Conservation (phyloP, 371 early-diverging fungal genomes). For the Mortierella sp. region DNA sequence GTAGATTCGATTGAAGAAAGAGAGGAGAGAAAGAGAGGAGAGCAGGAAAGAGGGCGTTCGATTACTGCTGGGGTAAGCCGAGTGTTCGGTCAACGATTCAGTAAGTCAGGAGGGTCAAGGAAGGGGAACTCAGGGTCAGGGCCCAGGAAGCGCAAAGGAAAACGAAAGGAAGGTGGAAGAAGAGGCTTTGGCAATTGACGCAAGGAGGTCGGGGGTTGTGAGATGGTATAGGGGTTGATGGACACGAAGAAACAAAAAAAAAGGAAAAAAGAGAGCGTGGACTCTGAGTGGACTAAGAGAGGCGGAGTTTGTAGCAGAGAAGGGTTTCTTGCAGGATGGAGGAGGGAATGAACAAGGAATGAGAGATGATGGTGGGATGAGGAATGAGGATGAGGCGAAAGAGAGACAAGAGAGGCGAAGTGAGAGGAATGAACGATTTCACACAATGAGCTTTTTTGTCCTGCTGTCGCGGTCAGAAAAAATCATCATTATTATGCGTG, state of each 20-base stretch:
- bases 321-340: background rate
- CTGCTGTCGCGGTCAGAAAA: too few relatives aligned
- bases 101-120: constrained; percentile 2
- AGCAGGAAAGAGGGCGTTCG: background rate
- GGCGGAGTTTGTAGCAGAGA: background rate
- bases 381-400: background rate
- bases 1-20: too few relatives aligned
- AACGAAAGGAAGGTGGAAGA: background rate
- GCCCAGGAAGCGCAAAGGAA: too few relatives aligned
- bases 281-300: background rate
- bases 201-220: too few relatives aligned
- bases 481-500: too few relatives aligned
- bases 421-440: background rate
- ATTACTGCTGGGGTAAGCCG: too few relatives aligned
- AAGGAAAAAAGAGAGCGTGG: background rate
- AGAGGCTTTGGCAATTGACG: too few relatives aligned
- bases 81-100: too few relatives aligned
- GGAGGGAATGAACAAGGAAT: background rate
- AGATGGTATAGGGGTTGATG: too few relatives aligned
- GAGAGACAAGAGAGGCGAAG: background rate
- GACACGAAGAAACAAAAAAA: background rate
- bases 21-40: too few relatives aligned
- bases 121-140: background rate
- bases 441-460: too few relatives aligned
- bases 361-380: background rate